Evolutionary conservation across 805 yeast species (phyloP), one percentile per base, ranked within the genome.

Genomic region (Blastobotrys mokoenaii): DNA sequence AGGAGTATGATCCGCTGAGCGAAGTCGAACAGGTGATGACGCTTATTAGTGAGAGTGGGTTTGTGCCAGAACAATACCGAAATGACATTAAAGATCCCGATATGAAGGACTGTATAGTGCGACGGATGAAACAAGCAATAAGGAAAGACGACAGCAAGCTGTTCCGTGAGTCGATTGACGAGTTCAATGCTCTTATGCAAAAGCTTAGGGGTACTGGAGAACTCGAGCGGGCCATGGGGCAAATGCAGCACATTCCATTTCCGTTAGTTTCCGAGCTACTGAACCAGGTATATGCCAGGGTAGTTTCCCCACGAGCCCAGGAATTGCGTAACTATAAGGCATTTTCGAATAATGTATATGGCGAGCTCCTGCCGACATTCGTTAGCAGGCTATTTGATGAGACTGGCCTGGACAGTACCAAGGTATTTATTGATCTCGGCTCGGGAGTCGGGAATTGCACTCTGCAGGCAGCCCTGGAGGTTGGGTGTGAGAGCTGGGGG

Each of bases 391-490:
- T 84, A 2, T 83, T 81, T 56, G 60, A 67, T 4, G 70, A 78
- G 53, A 81, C 87, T 41, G 72, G 71, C 1, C 64, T 88, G 41
- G 62, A 67, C 32, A 69, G 76, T 1, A 64, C 62, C 1, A 73
- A 76, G 38, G 74, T 69, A n/a, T 88, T 87, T 56, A 78, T 89
- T 50, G 97, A 89, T 63, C 68, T 89, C 18, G 97, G 97, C 0
- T 86, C 95, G 0, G 97, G 97, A 12, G 96, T 89, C 12, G 97
- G 96, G 0, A 89, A 89, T 59, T 86, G 96, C 47, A 82, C 84
- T 0, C 72, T 88, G 36, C 96, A 88, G 61, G 94, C 96, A 0
- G 87, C 96, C 0, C 62, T 89, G 31, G 95, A 88, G 56, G 79
- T 76, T 59, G 95, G 96, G 1, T 83, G 88, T 49, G 71, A 71